These are phyloP conservation scores for Aschersonia sp. DNA, from an alignment of 2,329 filamentous ascomycete genomes.

Conservation along the genomic window DNA sequence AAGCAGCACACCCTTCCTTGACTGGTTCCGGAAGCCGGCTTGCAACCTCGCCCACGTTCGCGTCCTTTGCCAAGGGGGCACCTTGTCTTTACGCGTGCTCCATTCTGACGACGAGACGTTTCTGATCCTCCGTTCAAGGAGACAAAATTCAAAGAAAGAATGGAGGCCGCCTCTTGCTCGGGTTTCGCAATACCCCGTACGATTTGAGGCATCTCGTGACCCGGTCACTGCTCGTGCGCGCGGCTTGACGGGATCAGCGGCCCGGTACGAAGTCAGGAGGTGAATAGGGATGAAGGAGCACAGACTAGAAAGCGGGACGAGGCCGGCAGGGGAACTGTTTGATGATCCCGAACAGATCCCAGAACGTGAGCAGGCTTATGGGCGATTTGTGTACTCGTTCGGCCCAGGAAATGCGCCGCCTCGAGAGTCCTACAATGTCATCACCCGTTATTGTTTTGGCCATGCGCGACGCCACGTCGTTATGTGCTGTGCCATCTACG, in stretches of 20 bases:
- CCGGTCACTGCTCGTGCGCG: not conserved
- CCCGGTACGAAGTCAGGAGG: not conserved
- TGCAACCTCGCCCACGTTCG: not conserved
- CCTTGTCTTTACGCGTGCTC: not conserved
- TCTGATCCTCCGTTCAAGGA: no score
- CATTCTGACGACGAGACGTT: not conserved
- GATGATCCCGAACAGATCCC: not conserved
- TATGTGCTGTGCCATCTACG: no score
- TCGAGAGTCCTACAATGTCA: no score
- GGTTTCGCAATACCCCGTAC: not conserved
- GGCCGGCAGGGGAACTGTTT: not conserved
- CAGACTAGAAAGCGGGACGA: not conserved
- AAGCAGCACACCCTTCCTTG: not conserved
- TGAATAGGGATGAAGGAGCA: not conserved
- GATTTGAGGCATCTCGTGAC: conserved; percentile 1
- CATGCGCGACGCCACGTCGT: no score
- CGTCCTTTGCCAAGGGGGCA: not conserved
- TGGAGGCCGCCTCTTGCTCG: not conserved
- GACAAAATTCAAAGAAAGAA: no score
- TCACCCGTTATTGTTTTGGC: no score
- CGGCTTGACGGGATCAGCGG: conserved; percentile 1
- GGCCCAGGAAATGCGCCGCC: no score
- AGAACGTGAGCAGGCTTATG: no score
- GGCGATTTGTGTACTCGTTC: no score
- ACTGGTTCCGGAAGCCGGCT: not conserved